Conservation (phyloP, 495 filamentous ascomycete species). For the Lasiosphaeris hirsuta region DNA sequence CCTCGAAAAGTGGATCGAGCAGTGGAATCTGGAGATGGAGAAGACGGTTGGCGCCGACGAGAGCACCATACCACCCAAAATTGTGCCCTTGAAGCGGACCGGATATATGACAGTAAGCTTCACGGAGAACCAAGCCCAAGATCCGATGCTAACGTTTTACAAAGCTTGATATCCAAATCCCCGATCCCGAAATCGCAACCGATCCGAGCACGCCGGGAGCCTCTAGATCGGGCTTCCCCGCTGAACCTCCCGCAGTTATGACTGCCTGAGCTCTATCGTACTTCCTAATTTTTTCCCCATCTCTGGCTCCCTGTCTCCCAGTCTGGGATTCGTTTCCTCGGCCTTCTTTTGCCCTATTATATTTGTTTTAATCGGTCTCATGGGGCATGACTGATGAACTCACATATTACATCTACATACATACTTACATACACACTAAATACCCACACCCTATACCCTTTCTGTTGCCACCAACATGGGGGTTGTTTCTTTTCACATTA, state of each 20-base stretch:
- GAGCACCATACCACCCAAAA: slow-evolving; percentile 57
- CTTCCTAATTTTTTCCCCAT: background rate
- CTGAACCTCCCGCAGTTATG: slow-evolving; percentile 13
- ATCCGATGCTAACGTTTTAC: slow-evolving; percentile 9
- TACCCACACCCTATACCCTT: background rate
- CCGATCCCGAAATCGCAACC: slow-evolving; percentile 34
- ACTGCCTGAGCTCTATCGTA: slow-evolving; percentile 5
- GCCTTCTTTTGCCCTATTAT: background rate
- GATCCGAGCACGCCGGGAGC: slow-evolving; percentile 28
- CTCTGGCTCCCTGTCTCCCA: background rate
- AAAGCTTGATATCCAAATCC: slow-evolving; percentile 38
- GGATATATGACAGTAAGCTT: slow-evolving; percentile 77
- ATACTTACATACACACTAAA: background rate
- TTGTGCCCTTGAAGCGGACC: slow-evolving; percentile 73
- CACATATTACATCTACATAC: background rate
- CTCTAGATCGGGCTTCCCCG: slow-evolving; percentile 15
- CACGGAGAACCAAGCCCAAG: background rate
- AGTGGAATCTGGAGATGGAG: slow-evolving; percentile 69
- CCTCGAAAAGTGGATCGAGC: slow-evolving; percentile 74
- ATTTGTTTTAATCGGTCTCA: slow-evolving; percentile 11
- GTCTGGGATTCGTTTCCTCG: background rate
- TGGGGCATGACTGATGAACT: slow-evolving; percentile 9
- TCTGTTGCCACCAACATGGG: too few species aligned
- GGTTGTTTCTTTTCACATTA: background rate
- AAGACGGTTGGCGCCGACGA: slow-evolving; percentile 49